Percentiles rank a stretch among this genome's conserved stretches.
Evolutionary conservation across 305 asterid species (phyloP).

Genomic region (Fraxinus angustifolia): DNA sequence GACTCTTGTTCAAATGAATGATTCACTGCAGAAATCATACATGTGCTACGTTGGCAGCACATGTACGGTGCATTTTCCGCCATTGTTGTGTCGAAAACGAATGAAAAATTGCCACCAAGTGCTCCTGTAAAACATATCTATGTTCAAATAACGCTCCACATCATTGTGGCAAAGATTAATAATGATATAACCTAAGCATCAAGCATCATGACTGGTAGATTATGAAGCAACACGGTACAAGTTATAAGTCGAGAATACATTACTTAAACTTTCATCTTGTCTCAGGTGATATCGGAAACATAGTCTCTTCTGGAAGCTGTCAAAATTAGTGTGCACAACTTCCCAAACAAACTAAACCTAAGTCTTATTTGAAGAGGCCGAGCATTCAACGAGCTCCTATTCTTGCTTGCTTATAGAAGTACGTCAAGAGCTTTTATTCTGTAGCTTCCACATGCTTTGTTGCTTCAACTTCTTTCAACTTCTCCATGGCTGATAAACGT

Average conservation of each 20-base stretch:
- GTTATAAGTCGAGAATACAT: neutral
- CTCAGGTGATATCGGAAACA: slow-evolving; percentile 7
- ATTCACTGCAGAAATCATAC: no score
- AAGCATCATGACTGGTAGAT: no score
- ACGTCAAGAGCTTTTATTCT: slow-evolving; percentile 33
- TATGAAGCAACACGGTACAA: neutral
- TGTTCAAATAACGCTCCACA: neutral
- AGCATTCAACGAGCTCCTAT: neutral
- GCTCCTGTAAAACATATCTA: no score
- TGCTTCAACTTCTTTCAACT: slow-evolving; percentile 53
- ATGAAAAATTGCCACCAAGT: no score
- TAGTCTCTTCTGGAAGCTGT: slow-evolving; percentile 8
- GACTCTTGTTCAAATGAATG: neutral
- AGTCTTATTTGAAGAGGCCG: slow-evolving; percentile 13
- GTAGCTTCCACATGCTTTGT: slow-evolving; percentile 56
- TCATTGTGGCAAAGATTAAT: neutral
- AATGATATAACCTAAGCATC: no score
- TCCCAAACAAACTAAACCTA: slow-evolving; percentile 13
- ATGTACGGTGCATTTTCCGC: no score
- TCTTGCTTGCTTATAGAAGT: slow-evolving; percentile 17
- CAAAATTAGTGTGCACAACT: slow-evolving; percentile 2
- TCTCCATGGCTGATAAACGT: slow-evolving; percentile 71
- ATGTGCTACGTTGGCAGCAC: no score
- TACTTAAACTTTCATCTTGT: neutral
- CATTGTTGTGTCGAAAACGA: no score